phyloP scores from a whole-genome alignment of 306 rosid species.

The Fragaria vesca region DNA sequence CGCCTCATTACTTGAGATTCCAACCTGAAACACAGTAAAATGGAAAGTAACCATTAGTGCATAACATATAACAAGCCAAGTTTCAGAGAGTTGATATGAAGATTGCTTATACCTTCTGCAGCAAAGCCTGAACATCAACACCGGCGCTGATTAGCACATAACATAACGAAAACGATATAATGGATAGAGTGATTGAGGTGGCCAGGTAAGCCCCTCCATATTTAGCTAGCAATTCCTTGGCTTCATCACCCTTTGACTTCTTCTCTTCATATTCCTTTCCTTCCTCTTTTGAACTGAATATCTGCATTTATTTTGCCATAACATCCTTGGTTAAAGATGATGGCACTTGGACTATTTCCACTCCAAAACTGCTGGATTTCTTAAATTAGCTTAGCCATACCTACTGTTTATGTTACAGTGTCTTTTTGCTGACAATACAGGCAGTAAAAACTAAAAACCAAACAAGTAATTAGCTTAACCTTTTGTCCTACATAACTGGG shows the following conservation, averaged over 20 bases:
- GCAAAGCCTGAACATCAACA: conserved; percentile 70
- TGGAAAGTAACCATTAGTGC: neutral
- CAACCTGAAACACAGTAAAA: conserved; percentile 47
- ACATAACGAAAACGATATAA: conserved; percentile 74
- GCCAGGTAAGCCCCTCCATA: conserved; percentile 93
- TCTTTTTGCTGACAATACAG: too few relatives aligned
- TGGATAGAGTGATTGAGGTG: conserved; percentile 80
- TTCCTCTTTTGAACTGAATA: conserved; percentile 80
- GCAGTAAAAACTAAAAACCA: neutral
- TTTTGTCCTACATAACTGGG: neutral
- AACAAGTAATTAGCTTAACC: conserved; percentile 4
- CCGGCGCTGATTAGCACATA: conserved; percentile 68
- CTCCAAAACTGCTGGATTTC: neutral
- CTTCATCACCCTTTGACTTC: conserved; percentile 81
- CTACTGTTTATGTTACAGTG: neutral
- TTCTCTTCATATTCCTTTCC: conserved; percentile 39
- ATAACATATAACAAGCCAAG: neutral
- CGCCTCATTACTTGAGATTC: conserved; percentile 58
- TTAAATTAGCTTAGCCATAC: neutral
- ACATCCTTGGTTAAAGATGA: neutral
- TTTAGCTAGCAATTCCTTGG: conserved; percentile 83
- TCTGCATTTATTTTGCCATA: conserved; percentile 37
- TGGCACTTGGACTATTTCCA: neutral
- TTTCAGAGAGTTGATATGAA: neutral
- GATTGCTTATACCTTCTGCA: conserved; percentile 58